Percentiles rank a stretch among this genome's conserved stretches.
Evolutionary conservation across 768 basidiomycete species (phyloP).

Genomic region (Russula compacta): DNA sequence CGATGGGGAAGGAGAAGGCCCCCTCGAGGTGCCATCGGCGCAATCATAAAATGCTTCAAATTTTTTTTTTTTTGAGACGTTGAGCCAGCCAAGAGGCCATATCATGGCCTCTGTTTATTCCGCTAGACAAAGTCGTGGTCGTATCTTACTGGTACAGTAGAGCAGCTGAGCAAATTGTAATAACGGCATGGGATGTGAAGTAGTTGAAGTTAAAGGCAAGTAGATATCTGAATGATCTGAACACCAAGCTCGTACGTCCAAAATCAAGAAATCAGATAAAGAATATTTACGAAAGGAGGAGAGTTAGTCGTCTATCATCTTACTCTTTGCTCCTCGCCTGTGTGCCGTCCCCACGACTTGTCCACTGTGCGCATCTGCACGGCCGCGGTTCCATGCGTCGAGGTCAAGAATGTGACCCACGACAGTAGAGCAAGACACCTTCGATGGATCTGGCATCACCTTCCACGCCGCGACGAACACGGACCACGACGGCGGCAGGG

Average conservation of each 20-base stretch:
- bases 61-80: neutral
- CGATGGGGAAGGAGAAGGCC: slow-evolving; percentile 37
- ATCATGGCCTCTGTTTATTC: no score
- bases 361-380: slow-evolving; percentile 2
- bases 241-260: neutral
- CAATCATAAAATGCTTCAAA: slow-evolving; percentile 18
- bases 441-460: neutral
- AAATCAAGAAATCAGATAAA: neutral
- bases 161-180: neutral
- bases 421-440: neutral
- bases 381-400: slow-evolving; percentile 15
- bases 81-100: neutral
- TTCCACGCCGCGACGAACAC: slow-evolving; percentile 11
- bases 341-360: neutral
- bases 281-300: neutral
- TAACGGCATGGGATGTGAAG: neutral
- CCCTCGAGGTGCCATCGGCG: slow-evolving; percentile 19
- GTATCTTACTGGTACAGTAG: no score
- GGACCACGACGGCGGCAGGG: slow-evolving; percentile 13
- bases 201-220: neutral
- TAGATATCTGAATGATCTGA: no score
- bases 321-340: neutral
- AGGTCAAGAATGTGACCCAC: slow-evolving; percentile 11
- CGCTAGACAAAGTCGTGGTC: neutral
- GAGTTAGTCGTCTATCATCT: neutral